Evolutionary conservation across 2,329 filamentous ascomycete genomes (phyloP).

Genomic region (Colletotrichum agaves): DNA sequence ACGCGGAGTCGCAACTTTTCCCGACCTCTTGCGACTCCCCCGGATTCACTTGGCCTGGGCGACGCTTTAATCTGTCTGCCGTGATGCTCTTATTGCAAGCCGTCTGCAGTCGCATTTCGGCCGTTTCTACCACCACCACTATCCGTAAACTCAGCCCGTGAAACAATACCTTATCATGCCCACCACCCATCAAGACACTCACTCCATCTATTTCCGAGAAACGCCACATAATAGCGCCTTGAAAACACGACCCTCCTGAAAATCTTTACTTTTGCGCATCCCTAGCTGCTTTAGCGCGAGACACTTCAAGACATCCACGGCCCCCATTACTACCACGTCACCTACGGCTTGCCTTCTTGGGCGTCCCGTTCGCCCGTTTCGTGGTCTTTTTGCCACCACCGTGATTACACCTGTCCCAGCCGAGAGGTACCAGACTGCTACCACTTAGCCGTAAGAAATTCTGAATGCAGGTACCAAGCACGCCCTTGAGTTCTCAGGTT

Average conservation of each 20-base stretch:
- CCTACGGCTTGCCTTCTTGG: conserved; percentile 24
- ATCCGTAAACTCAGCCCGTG: not conserved
- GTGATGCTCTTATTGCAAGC: not conserved
- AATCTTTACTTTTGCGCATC: conserved; percentile 14
- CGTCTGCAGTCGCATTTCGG: not conserved
- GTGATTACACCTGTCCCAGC: conserved; percentile 4
- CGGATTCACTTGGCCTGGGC: conserved; percentile 17
- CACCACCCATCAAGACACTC: conserved; percentile 2
- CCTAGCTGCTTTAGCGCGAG: conserved; percentile 20
- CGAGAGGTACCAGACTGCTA: not conserved
- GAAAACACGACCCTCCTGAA: conserved; percentile 20
- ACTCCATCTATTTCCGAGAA: not conserved
- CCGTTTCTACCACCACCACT: conserved; percentile 22
- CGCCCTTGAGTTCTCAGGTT: not conserved
- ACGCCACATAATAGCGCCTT: conserved; percentile 24
- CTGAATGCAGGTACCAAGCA: conserved; percentile 30
- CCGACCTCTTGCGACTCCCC: conserved; percentile 10
- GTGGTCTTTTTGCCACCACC: conserved; percentile 20
- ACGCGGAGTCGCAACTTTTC: conserved; percentile 22
- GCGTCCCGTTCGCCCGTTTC: conserved; percentile 17
- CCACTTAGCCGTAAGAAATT: not conserved
- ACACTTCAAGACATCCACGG: conserved; percentile 9
- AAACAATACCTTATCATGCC: conserved; percentile 18
- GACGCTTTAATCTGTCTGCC: too few species aligned
- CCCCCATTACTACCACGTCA: conserved; percentile 16